A percentile compares a stretch with the other conserved stretches of the same genome.
These are phyloP conservation scores for Mucor mucedo DNA, from an alignment of 371 early-diverging fungal species.

Conservation along the genomic window DNA sequence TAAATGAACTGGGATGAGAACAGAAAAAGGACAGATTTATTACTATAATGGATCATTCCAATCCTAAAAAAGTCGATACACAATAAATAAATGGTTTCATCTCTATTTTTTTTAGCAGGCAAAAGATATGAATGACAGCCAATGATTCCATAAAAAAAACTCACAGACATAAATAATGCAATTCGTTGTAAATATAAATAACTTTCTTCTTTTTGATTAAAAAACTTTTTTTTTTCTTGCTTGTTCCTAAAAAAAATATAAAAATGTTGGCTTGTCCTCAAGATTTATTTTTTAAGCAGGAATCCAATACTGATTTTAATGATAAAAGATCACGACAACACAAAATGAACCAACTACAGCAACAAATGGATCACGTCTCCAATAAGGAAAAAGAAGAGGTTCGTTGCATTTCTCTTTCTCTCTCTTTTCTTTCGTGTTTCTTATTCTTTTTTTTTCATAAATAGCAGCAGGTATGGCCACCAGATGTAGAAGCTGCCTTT, in stretches of 20 bases:
- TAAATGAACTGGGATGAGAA: constrained; percentile 6
- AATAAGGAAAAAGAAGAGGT: constrained; percentile 47
- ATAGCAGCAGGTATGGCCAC: constrained; percentile 71
- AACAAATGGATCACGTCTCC: constrained; percentile 12
- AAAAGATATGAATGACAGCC: constrained; percentile 10
- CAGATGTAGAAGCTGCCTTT: constrained; percentile 71
- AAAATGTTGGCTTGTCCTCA: constrained; percentile 38
- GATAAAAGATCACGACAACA: constrained; percentile 27
- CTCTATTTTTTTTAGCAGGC: neutral
- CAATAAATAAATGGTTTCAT: constrained; percentile 1
- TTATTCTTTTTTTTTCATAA: neutral
- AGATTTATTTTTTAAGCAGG: constrained; percentile 32
- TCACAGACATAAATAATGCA: constrained; percentile 29
- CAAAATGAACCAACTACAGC: constrained; percentile 7
- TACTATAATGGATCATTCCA: constrained; percentile 24
- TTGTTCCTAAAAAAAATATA: neutral
- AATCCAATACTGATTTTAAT: constrained; percentile 12
- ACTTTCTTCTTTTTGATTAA: constrained; percentile 8
- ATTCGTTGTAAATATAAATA: constrained; percentile 17
- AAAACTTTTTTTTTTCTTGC: neutral
- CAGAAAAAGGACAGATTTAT: constrained; percentile 26
- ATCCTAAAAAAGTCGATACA: neutral
- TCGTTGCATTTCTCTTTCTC: constrained; percentile 1
- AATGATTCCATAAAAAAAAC: constrained; percentile 7
- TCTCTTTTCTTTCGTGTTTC: neutral